These are phyloP conservation scores for Flaveria floridana DNA, from an alignment of 140 eudicot species.

Conservation along the genomic window DNA sequence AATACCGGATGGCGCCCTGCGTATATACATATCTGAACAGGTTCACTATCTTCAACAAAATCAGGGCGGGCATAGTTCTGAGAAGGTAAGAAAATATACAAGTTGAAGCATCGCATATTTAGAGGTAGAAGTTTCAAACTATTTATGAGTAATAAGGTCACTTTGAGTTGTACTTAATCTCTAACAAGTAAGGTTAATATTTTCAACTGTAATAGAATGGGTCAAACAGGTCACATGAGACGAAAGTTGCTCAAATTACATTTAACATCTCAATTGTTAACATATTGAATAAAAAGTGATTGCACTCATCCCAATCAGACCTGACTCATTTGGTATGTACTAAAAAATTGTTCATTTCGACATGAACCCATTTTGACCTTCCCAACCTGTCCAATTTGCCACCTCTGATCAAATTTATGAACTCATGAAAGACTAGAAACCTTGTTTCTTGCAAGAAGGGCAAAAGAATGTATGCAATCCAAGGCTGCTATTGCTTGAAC, in stretches of 20 bases:
- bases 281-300: background rate
- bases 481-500: conserved; percentile 90
- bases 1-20: conserved; percentile 95
- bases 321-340: background rate
- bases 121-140: background rate
- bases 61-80: conserved; percentile 74
- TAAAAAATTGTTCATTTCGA: background rate
- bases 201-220: background rate
- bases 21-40: conserved; percentile 66
- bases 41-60: conserved; percentile 70
- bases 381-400: background rate
- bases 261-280: background rate
- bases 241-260: background rate
- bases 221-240: background rate
- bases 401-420: background rate
- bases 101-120: conserved; percentile 6
- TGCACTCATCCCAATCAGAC: background rate
- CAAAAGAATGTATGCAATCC: conserved; percentile 86
- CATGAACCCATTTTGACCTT: background rate
- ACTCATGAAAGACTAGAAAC: conserved; percentile 33
- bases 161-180: background rate
- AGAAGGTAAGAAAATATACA: conserved; percentile 9
- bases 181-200: background rate
- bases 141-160: background rate
- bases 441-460: conserved; percentile 82